Conservation (phyloP, 208 protist genomes). For the Strigomonas culicis region DNA sequence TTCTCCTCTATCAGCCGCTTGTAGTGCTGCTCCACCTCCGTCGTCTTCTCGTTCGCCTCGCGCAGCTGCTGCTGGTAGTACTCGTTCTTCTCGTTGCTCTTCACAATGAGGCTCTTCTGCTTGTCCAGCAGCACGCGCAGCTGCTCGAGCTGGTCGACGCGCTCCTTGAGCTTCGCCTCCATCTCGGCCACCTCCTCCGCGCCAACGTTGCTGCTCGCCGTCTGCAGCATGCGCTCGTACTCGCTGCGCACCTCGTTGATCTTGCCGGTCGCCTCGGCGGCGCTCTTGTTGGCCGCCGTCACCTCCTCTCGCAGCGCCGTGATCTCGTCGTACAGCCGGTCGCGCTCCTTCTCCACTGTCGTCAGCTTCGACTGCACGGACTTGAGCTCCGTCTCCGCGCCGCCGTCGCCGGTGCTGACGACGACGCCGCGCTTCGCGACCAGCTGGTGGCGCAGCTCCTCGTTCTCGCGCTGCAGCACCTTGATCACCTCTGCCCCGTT, state of each 20-base stretch:
- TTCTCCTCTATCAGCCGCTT: conserved; percentile 49
- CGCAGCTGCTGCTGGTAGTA: conserved; percentile 58
- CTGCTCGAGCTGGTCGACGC: conserved; percentile 77
- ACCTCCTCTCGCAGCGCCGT: conserved; percentile 87
- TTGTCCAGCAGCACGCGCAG: conserved; percentile 79
- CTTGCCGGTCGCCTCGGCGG: conserved; percentile 81
- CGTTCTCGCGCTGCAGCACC: conserved; percentile 46
- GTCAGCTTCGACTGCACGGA: conserved; percentile 43
- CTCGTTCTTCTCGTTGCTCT: conserved; percentile 81
- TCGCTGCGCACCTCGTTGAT: conserved; percentile 59
- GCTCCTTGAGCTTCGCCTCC: conserved; percentile 69
- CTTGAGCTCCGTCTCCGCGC: conserved; percentile 50
- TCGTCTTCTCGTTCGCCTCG: conserved; percentile 75
- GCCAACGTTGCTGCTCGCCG: conserved; percentile 18
- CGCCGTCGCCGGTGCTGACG: conserved; percentile 6
- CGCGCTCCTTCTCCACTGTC: conserved; percentile 73
- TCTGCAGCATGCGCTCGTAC: conserved; percentile 31
- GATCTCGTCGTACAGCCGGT: conserved; percentile 75
- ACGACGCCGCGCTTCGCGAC: conserved; percentile 35
- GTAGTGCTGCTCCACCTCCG: conserved; percentile 37
- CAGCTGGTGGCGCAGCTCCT: conserved; percentile 64
- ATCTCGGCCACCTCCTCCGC: conserved; percentile 39
- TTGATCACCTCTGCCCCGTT: conserved; percentile 33
- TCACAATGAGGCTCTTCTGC: conserved; percentile 81
- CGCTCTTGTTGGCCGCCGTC: conserved; percentile 86